Evolutionary conservation across 768 basidiomycete genomes (phyloP), one percentile per base, ranked within the genome.

Genomic region (Pleurotus ostreatus): DNA sequence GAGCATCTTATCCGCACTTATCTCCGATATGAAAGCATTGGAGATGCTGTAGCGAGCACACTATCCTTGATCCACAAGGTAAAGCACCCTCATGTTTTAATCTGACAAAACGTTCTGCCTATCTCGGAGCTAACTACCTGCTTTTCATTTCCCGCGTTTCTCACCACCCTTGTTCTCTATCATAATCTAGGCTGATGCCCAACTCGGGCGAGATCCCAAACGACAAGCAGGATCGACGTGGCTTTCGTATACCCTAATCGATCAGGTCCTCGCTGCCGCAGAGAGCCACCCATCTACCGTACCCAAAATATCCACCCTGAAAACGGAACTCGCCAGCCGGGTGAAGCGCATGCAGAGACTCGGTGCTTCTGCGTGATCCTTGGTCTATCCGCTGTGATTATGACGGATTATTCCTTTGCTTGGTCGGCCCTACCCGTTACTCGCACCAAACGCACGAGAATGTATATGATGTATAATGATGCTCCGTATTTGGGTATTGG

Each of bases 181-280:
- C 30, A 34, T 34, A 34, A 34, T 34, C 30, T 34, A 89, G 85
- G 76, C 80, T 46, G 82, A 85, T 60, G 66, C 72, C 53, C 74
- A 74, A 43, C 69, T 87, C 46, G 72, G 79, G 43, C 82, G 78
- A 62, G 75, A 78, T 48, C 71, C 77, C 20, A 76, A 78, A 25
- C 82, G 76, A 64, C 75, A 77, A 39, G 80, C 89, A 2, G 80
- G 78, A 34, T 66, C 79, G 53, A 88, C 88, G 3, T 93, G 90
- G 87, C 73, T 93, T 39, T 92, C 92, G 12, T 94, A 94, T 65
- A 82, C 84, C 48, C 77, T 94, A 55, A 81, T 94, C 60, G 92
- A 94, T 69, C 87, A 92, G 69, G 86, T 94, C 37, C 76, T 94
- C 25, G 76, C 77, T 20, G 84, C 85, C 12, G 82, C 86, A 8